Conservation (phyloP, 768 basidiomycete genomes). For the Rhizopogon rudus region DNA sequence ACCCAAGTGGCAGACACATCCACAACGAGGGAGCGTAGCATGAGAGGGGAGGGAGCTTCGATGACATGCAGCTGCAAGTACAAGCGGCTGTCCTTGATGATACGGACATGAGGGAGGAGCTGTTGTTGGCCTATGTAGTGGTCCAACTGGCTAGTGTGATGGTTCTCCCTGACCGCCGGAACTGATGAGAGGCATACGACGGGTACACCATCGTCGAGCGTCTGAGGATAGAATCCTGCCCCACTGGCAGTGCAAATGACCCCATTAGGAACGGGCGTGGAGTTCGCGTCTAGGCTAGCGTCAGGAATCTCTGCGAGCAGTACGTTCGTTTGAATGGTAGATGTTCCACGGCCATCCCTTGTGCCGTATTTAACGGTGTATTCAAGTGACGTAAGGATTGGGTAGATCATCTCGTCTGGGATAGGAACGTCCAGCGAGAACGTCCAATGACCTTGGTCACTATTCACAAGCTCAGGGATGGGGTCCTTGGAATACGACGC, state of each 20-base stretch:
- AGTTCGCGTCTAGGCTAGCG: background rate
- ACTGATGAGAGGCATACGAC: background rate
- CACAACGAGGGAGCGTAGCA: background rate
- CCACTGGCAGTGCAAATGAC: background rate
- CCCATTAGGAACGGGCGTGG: background rate
- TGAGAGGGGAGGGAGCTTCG: background rate
- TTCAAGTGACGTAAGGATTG: background rate
- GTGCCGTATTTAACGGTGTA: background rate
- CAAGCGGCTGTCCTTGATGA: background rate
- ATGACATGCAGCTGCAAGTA: background rate
- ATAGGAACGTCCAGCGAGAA: background rate
- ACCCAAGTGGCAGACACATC: background rate
- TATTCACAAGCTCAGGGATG: background rate
- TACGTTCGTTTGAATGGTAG: background rate
- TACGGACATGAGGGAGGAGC: background rate
- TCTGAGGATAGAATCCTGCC: background rate
- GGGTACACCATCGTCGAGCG: background rate
- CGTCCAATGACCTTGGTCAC: background rate
- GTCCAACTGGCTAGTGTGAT: background rate
- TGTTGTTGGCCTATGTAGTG: background rate
- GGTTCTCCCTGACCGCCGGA: background rate
- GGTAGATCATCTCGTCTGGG: background rate
- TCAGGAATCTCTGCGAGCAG: background rate
- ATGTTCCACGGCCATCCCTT: background rate
- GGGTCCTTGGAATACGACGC: background rate